Base-by-base conservation (phyloP, 2,329 filamentous ascomycete genomes). In the Fusarium anthophilum region DNA sequence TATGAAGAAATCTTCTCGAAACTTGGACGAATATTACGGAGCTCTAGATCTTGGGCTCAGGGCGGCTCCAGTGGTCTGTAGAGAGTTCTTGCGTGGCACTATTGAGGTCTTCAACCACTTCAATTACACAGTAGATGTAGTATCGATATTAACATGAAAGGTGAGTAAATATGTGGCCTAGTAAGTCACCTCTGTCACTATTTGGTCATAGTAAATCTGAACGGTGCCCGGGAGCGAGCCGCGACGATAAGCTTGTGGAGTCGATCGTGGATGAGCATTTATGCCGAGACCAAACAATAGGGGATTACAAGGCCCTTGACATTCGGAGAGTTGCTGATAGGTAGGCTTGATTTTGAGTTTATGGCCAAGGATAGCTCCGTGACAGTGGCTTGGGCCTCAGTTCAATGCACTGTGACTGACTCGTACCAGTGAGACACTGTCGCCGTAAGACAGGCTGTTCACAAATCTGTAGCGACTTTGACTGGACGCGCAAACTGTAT, bases 401-500 rank as follows among this genome's bases (percentile, higher is more conserved):
- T 30, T 14, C 17, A 35, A 24, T 35, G 30, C 48, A 35, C 48
- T 41, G 26, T 28, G 11, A 55, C 6, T 55, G 35, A 41, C 24
- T 55, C 30, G 48, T 35, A 1, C 48, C 12, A 24, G 11, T 20
- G 17, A 51, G 28, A 50, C 30, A 14, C 3, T 24, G n/a, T 35
- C 12, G 6, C 8, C n/a, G 5, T 3, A 11, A 41, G 11, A 30
- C 15, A 1, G 22, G 5, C 10, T 41, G 22, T 8, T 28, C 4
- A 3, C 22, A 17, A 30, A 11, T 7, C 0, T 6, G 12, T 6
- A 4, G 12, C 17, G 11, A 24, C 17, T 14, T 18, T 14, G 17
- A 8, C 12, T 24, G 1, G 3, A 5, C 10, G 6, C 6, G 22
- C 4, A 8, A 3, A 2, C 22, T 24, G 1, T 7, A 7, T 4